Evolutionary conservation across 345 rosid genomes (phyloP), one percentile per base, ranked within the genome.

Genomic region (Cardamine resedifolia): DNA sequence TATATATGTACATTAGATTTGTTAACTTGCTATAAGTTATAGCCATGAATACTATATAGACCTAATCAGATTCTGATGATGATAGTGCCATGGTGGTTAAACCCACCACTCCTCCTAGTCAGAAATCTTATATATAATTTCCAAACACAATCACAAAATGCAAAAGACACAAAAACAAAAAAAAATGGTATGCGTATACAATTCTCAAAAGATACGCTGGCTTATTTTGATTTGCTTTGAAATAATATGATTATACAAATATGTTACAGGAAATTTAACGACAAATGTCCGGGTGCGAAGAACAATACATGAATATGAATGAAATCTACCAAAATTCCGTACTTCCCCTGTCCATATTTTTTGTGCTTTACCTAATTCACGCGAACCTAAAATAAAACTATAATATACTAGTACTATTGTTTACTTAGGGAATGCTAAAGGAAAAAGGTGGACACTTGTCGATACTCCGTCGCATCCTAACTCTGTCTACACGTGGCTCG

Each of bases 401-500:
- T 1, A 23, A n/a, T n/a, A n/a, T n/a, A n/a, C 15, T 44, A 58
- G 64, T 48, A 19, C 60, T 7, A 34, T 57, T 7, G 34, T 24
- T 39, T 39, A 39, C 45, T 4, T 14, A 0, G 16, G n/a, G 48
- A 30, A 49, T 2, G 39, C 10, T 1, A 15, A 11, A 18, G 5
- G 4, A 3, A 33, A 33, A 56, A 70, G 34, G 68, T 47, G 73
- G 58, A 10, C 76, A 76, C 76, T 70, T 76, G 76, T 76, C 75
- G 75, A 70, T 2, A 56, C 62, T 5, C 19, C n/a, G 5, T 33
- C 4, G 53, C 20, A 12, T 70, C 72, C 26, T 36, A 64, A 39
- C 48, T 57, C 71, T 70, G 61, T 3, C 11, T 30, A 70, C 80
- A 64, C 80, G 72, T 70, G 75, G 75, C 76, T 64, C 80, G 67